Conservation (phyloP, 352 stramenopile genomes). For the Phytophthora hibernalis region DNA sequence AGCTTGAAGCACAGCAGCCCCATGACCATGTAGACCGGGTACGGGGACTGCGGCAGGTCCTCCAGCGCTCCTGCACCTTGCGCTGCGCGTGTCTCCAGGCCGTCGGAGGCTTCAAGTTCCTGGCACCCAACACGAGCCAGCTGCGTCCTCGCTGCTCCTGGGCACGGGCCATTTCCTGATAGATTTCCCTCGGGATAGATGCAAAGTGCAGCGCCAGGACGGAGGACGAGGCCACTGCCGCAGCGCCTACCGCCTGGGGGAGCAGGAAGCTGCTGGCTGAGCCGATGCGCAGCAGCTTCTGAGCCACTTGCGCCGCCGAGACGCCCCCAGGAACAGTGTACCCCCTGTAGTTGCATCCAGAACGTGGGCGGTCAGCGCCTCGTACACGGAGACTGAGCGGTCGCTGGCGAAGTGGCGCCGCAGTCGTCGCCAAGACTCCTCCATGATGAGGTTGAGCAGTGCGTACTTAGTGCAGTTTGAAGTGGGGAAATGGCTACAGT, state of each 20-base stretch:
- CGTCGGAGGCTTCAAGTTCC: conserved; percentile 32
- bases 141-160: conserved; percentile 27
- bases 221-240: conserved; percentile 59
- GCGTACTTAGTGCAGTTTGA: conserved; percentile 9
- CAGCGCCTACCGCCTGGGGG: conserved; percentile 46
- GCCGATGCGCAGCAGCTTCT: conserved; percentile 54
- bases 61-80: conserved; percentile 47
- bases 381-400: conserved; percentile 53
- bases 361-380: conserved; percentile 44
- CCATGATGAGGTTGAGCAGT: neutral
- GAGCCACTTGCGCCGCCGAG: conserved; percentile 51
- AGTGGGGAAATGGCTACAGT: too few species aligned
- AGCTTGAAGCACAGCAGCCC: conserved; percentile 79
- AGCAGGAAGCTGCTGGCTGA: conserved; percentile 53
- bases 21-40: conserved; percentile 77
- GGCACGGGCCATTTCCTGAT: conserved; percentile 34
- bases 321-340: conserved; percentile 57
- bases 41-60: conserved; percentile 53
- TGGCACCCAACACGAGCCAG: conserved; percentile 34
- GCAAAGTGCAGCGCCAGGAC: conserved; percentile 55
- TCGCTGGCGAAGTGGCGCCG: conserved; percentile 45
- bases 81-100: conserved; percentile 27
- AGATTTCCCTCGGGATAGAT: conserved; percentile 54
- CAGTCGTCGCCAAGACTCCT: conserved; percentile 22
- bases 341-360: conserved; percentile 61